Evolutionary conservation across 805 yeast species (phyloP).

Genomic region (Dipodascopsis uninucleata): DNA sequence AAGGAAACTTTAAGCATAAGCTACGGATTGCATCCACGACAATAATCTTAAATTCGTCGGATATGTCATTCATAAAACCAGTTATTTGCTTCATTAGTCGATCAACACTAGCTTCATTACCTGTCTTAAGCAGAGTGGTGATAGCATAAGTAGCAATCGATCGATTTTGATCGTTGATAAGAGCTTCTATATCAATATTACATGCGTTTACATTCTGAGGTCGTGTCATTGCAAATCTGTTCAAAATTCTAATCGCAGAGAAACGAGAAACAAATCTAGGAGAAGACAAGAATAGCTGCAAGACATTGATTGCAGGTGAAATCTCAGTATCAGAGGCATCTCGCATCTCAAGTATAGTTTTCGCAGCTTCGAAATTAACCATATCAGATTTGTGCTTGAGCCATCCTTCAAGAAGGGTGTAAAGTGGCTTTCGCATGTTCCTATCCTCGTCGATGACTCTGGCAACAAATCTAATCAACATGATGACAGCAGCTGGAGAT

Average conservation of each 20-base stretch:
- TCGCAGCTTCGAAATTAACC: slow-evolving; percentile 90
- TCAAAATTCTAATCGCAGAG: slow-evolving; percentile 87
- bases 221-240: slow-evolving; percentile 73
- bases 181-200: slow-evolving; percentile 77
- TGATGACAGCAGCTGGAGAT: slow-evolving; percentile 78
- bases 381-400: slow-evolving; percentile 77
- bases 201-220: slow-evolving; percentile 72
- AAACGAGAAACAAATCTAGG: slow-evolving; percentile 88
- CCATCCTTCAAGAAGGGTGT: slow-evolving; percentile 65
- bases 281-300: slow-evolving; percentile 74
- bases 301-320: slow-evolving; percentile 64
- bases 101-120: slow-evolving; percentile 85
- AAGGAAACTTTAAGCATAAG: slow-evolving; percentile 87
- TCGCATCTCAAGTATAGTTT: slow-evolving; percentile 57
- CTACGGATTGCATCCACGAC: slow-evolving; percentile 94
- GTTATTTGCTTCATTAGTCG: slow-evolving; percentile 83
- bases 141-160: slow-evolving; percentile 95
- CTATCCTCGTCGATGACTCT: slow-evolving; percentile 69
- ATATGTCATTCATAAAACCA: slow-evolving; percentile 84
- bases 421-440: slow-evolving; percentile 55
- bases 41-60: slow-evolving; percentile 92
- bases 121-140: slow-evolving; percentile 91
- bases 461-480: slow-evolving; percentile 77
- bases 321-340: slow-evolving; percentile 61
- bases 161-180: slow-evolving; percentile 84